Evolutionary conservation across 768 basidiomycete genomes (phyloP).

Genomic region (Suillus variegatus): DNA sequence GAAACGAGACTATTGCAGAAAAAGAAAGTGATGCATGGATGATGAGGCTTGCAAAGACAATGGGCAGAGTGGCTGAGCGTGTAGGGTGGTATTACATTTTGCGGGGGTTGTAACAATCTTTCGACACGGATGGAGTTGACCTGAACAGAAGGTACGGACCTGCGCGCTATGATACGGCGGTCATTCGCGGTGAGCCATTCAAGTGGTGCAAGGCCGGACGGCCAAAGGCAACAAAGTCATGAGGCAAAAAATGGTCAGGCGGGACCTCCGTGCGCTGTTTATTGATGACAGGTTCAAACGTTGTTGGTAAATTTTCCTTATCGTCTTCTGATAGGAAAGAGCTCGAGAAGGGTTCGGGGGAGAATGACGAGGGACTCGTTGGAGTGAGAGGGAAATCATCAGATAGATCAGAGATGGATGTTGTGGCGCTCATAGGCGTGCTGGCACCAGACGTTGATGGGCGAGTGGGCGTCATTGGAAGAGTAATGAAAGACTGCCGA

Average conservation of each 20-base stretch:
- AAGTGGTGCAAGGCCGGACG: conserved; percentile 77
- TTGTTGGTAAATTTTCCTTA: conserved; percentile 77
- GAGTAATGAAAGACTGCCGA: conserved; percentile 44
- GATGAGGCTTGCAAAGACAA: conserved; percentile 62
- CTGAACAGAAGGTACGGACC: conserved; percentile 9
- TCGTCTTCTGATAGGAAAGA: conserved; percentile 65
- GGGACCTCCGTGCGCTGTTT: conserved; percentile 67
- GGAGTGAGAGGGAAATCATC: conserved; percentile 87
- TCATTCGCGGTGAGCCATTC: conserved; percentile 58
- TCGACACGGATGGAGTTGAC: conserved; percentile 47
- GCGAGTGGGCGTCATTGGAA: conserved; percentile 65
- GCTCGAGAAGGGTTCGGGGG: conserved; percentile 51
- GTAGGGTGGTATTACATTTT: conserved; percentile 81
- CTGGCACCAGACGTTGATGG: conserved; percentile 50
- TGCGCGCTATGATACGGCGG: conserved; percentile 57
- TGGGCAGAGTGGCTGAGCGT: conserved; percentile 62
- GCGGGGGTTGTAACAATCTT: conserved; percentile 50
- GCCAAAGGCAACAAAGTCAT: conserved; percentile 79
- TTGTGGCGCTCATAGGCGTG: conserved; percentile 77
- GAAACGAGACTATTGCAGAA: conserved; percentile 61
- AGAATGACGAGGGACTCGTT: conserved; percentile 59
- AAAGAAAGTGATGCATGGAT: conserved; percentile 63
- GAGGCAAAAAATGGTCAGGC: conserved; percentile 77
- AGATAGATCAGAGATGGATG: conserved; percentile 71
- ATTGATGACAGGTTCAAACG: conserved; percentile 73